Evolutionary conservation across 164 flowering plant species (phyloP), one percentile per base, ranked within the genome.

Genomic region (Stephania cephalantha): DNA sequence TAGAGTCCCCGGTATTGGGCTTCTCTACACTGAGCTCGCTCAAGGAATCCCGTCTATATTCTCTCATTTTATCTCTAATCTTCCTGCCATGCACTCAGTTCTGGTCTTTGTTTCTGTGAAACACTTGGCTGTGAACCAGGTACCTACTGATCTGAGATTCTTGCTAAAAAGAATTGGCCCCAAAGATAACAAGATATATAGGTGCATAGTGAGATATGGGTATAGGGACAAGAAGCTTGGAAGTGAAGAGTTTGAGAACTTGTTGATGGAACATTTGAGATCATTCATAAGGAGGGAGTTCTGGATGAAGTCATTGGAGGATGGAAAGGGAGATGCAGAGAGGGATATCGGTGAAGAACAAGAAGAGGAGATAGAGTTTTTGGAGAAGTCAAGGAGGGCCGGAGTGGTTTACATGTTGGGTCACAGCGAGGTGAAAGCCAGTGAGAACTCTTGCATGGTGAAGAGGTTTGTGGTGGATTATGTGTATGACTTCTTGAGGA

Each of bases 81-180:
- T 81, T 30, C 81, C 81, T 1, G 83, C 83, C 10, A 67, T 78
- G 22, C 83, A 81, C 75, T 81, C 83, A 0, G 83, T 81, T 0
- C 42, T 81, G 5, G 81, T 81, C 35, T 78, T 81, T 10, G 81
- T 78, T 72, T 81, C 83, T 0, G 71, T 81, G 22, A 78, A 78
- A 55, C 76, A 76, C 46, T 61, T 81, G 72, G 77, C 79, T 0
- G 75, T 81, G 70, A 81, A 74, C 77, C 76, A 71, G 50, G 81
- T 81, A 15, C 79, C 77, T 8, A 65, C 70, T 1, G 63, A 71
- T n/a, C 79, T 77, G 46, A 53, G 79, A 45, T 77, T 77, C 70
- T 61, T 77, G 64, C 50, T 80, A 7, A 52, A 75, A 46, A 30
- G 82, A 22, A 79, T 80, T 1, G 79, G 77, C 44, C 75, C 82